Conservation (phyloP, 176 grass and related monocot species). For the Tillandsia fasciculata region DNA sequence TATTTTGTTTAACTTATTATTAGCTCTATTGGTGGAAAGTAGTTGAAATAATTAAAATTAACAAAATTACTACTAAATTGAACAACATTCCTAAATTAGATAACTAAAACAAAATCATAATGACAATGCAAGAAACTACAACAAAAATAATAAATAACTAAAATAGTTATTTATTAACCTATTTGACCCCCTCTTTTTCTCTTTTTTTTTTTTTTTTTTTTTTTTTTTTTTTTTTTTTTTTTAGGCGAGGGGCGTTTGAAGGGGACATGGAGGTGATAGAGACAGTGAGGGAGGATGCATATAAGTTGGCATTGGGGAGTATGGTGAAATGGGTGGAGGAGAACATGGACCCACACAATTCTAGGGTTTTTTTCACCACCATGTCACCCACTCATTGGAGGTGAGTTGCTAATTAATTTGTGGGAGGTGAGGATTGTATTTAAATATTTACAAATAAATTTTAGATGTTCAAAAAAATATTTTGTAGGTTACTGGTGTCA, state of each 20-base stretch:
- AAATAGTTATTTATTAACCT: too few species aligned
- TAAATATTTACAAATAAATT: too few species aligned
- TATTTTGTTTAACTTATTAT: background rate
- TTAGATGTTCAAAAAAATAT: too few species aligned
- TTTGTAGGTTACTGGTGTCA: too few species aligned
- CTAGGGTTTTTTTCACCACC: constrained; percentile 65
- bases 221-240: constrained; percentile 5
- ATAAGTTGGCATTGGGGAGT: constrained; percentile 59
- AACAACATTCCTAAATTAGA: background rate
- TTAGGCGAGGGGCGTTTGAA: constrained; percentile 56
- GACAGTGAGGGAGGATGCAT: constrained; percentile 77
- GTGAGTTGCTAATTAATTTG: constrained; percentile 24
- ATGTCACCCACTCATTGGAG: constrained; percentile 87
- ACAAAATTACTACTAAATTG: background rate
- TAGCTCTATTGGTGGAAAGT: background rate
- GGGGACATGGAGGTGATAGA: constrained; percentile 52
- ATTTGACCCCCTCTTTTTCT: background rate
- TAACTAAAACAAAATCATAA: background rate
- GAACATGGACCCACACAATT: constrained; percentile 55
- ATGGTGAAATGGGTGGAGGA: constrained; percentile 74
- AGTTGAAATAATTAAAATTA: background rate
- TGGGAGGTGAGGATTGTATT: too few species aligned
- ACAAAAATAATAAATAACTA: background rate
- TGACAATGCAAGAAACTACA: background rate
- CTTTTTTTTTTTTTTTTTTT: background rate